Percentiles rank a stretch among this genome's conserved stretches.
These are phyloP conservation scores for Simmondsia chinensis DNA, from an alignment of 148 eudicot species.

Conservation along the genomic window DNA sequence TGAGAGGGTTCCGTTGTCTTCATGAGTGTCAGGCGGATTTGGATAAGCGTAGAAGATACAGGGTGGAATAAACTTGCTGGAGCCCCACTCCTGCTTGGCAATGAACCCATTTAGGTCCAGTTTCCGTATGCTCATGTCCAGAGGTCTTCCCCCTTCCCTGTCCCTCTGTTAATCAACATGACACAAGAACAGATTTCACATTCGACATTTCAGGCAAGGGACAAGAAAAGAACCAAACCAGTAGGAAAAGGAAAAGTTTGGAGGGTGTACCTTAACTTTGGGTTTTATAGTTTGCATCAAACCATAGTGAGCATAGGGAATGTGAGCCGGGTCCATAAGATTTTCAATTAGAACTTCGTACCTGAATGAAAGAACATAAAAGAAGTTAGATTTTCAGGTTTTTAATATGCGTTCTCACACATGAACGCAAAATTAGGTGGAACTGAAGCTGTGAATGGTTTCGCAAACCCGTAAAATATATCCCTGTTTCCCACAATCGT, in stretches of 20 bases:
- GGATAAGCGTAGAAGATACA: slow-evolving; percentile 40
- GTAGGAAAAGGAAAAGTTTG: not conserved
- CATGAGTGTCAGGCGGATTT: slow-evolving; percentile 8
- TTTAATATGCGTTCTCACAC: too few species aligned
- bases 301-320: slow-evolving; percentile 85
- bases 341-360: slow-evolving; percentile 80
- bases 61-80: slow-evolving; percentile 50
- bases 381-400: too few species aligned
- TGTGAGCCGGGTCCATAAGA: slow-evolving; percentile 97
- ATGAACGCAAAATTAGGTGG: too few species aligned
- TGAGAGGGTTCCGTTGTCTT: slow-evolving; percentile 15
- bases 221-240: slow-evolving; percentile 4
- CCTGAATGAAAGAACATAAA: too few species aligned
- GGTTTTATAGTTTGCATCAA: slow-evolving; percentile 32
- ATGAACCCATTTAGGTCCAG: slow-evolving; percentile 49
- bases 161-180: slow-evolving; percentile 37
- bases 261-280: slow-evolving; percentile 2
- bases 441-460: too few species aligned
- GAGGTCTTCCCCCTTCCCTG: slow-evolving; percentile 83
- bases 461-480: slow-evolving; percentile 58
- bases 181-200: too few species aligned
- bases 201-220: too few species aligned
- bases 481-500: slow-evolving; percentile 48
- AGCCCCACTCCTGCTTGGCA: slow-evolving; percentile 36
- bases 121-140: slow-evolving; percentile 41